Base-by-base conservation (phyloP, 2,329 filamentous ascomycete species). In the Daldinia sp. region DNA sequence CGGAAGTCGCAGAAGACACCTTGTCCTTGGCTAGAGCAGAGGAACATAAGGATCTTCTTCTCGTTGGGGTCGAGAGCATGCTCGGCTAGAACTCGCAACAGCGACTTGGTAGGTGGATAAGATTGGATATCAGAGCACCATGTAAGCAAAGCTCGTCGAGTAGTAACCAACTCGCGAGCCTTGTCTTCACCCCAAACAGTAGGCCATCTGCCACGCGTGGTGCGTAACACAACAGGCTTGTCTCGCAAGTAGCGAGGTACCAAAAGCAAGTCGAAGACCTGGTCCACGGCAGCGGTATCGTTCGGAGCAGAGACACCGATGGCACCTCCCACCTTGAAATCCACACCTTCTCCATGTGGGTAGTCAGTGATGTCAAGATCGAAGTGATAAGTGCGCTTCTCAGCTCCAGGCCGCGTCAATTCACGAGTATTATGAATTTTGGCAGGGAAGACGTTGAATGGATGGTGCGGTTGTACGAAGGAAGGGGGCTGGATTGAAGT, bases 331-430 rank as follows among this genome's bases (percentile, higher is more conserved):
- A 99, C 95, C 75, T 94, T 94, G 83, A 98, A 99, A 74, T 98
- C 95, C 4, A 94, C 88, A 50, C 86, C 84, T 55, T 91, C 90
- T 79, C 96, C 93, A 17, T 87, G 85, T 0, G 95, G 93, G 72
- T 99, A 99, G 75, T 97, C 90, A 49, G 94, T 97, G 50, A 99
- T 90, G 72, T 99, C 95, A 43, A 99, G 87, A 72, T 98, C 95
- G 72, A 98, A 98, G 78, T 99, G 95, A 77, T 94, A 97, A 0
- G 95, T 99, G 63, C 94, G 87, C 86, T 99, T 99, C 82, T 97
- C 93, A 4, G 95, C 95, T 19, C 94, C 94, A 21, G 87, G 83
- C 75, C 87, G 90, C 10, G 95, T 99, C 74, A 99, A 81, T 78
- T 97, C 93, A 58, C 95, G 90, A 2, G 93, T 87, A 71, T 89